Percentiles rank a stretch among this genome's conserved stretches.
Evolutionary conservation across 805 yeast species (phyloP).

Genomic region (Metschnikowia bowlesiae): DNA sequence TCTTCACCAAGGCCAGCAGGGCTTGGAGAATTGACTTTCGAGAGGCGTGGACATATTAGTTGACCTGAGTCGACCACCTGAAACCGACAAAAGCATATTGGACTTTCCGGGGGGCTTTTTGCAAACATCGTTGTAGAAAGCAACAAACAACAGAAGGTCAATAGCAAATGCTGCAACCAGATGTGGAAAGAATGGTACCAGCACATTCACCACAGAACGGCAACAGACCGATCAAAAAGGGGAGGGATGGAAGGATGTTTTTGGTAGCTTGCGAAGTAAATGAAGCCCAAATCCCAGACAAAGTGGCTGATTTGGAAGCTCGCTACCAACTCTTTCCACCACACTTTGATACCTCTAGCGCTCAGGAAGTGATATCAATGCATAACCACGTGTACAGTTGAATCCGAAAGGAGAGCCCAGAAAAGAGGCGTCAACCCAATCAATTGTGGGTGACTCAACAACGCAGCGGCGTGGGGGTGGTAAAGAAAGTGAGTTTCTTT

Average conservation of each 20-base stretch:
- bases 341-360: slow-evolving; percentile 77
- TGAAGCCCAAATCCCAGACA: slow-evolving; percentile 67
- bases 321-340: slow-evolving; percentile 93
- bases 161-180: slow-evolving; percentile 78
- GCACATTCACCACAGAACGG: slow-evolving; percentile 75
- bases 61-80: slow-evolving; percentile 83
- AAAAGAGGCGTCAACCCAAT: slow-evolving; percentile 73
- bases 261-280: slow-evolving; percentile 76
- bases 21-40: slow-evolving; percentile 31
- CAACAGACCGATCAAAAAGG: slow-evolving; percentile 24
- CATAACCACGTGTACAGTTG: slow-evolving; percentile 80
- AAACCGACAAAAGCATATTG: slow-evolving; percentile 65
- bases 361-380: slow-evolving; percentile 82
- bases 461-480: slow-evolving; percentile 85
- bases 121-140: slow-evolving; percentile 78
- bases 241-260: slow-evolving; percentile 46
- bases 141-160: slow-evolving; percentile 71
- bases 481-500: slow-evolving; percentile 73
- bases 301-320: slow-evolving; percentile 79
- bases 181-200: slow-evolving; percentile 71
- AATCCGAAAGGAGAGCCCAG: slow-evolving; percentile 74
- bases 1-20: slow-evolving; percentile 18
- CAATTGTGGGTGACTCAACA: slow-evolving; percentile 76
- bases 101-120: slow-evolving; percentile 59
- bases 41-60: slow-evolving; percentile 66